A percentile compares a stretch with the other conserved stretches of the same genome.
Evolutionary conservation across 1,284 basidiomycete species (phyloP).

Genomic region (Fistulina hepatica): DNA sequence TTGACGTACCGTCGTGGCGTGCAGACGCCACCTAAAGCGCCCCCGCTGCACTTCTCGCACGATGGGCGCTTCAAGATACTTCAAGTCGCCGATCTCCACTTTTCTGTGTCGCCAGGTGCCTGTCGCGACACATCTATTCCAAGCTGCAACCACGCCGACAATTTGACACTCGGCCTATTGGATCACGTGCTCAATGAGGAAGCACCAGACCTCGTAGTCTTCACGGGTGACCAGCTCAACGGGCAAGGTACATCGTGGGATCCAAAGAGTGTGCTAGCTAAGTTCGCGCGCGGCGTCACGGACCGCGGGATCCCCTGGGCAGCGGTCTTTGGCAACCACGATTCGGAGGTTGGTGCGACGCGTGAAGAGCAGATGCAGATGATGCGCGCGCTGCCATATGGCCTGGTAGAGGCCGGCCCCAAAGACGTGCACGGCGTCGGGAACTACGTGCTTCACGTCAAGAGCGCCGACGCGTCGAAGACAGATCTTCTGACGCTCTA

Average conservation of each 20-base stretch:
- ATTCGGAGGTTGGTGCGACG: constrained; percentile 58
- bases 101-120: constrained; percentile 58
- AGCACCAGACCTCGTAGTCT: constrained; percentile 85
- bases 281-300: constrained; percentile 73
- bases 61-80: constrained; percentile 82
- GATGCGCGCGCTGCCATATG: constrained; percentile 78
- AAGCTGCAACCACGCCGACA: constrained; percentile 35
- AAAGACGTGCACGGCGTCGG: constrained; percentile 75
- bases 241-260: constrained; percentile 88
- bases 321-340: constrained; percentile 89
- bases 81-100: constrained; percentile 88
- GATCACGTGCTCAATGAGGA: constrained; percentile 66
- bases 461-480: constrained; percentile 68
- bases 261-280: constrained; percentile 73
- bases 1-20: constrained; percentile 54
- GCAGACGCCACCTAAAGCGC: constrained; percentile 58
- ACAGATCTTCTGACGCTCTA: constrained; percentile 85
- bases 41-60: constrained; percentile 68
- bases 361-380: constrained; percentile 59
- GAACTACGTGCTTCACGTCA: constrained; percentile 74
- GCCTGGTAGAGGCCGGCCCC: constrained; percentile 70
- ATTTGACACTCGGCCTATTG: constrained; percentile 60
- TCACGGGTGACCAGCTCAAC: constrained; percentile 79
- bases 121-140: constrained; percentile 64
- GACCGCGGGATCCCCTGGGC: constrained; percentile 79